Percentiles rank a stretch among this genome's conserved stretches.
Conservation (phyloP, 768 basidiomycete genomes). For the Gymnopilus dilepis region DNA sequence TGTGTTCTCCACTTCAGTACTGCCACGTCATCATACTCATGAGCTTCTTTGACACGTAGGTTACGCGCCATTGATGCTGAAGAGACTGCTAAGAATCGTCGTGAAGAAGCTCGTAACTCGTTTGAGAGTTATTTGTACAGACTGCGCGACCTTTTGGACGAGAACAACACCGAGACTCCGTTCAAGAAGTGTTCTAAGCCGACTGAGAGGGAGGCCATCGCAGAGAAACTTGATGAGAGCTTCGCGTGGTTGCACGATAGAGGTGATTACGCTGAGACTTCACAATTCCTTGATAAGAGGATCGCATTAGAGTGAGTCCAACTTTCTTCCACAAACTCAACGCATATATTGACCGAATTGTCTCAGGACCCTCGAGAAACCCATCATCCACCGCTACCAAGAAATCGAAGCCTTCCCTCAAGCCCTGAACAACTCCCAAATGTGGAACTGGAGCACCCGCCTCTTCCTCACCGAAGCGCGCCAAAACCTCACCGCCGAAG, state of each 20-base stretch:
- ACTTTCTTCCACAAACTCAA: background rate
- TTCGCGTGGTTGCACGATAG: slow-evolving; percentile 85
- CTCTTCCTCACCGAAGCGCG: slow-evolving; percentile 87
- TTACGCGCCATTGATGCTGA: slow-evolving; percentile 78
- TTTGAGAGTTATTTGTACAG: slow-evolving; percentile 95
- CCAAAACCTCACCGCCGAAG: slow-evolving; percentile 72
- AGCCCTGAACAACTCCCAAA: slow-evolving; percentile 81
- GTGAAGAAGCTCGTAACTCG: slow-evolving; percentile 89
- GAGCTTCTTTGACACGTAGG: slow-evolving; percentile 45
- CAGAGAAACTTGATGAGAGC: slow-evolving; percentile 71
- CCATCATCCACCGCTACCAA: slow-evolving; percentile 85
- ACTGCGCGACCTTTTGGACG: slow-evolving; percentile 79
- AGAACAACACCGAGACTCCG: slow-evolving; percentile 67
- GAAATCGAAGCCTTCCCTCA: slow-evolving; percentile 88
- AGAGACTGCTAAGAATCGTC: slow-evolving; percentile 75
- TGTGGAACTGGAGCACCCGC: slow-evolving; percentile 86
- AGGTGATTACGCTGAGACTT: slow-evolving; percentile 82
- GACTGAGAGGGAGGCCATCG: slow-evolving; percentile 70
- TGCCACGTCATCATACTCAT: background rate
- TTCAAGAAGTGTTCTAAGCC: slow-evolving; percentile 86
- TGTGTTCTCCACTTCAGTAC: slow-evolving; percentile 23
- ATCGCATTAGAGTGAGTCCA: slow-evolving; percentile 79
- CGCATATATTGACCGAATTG: slow-evolving; percentile 2
- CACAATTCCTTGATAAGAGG: slow-evolving; percentile 75
- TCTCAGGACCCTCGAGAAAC: slow-evolving; percentile 72